A percentile compares a stretch with the other conserved stretches of the same genome.
These are phyloP conservation scores for Torrubiellomyces zombiae DNA, from an alignment of 2,329 filamentous ascomycete species.

Conservation along the genomic window DNA sequence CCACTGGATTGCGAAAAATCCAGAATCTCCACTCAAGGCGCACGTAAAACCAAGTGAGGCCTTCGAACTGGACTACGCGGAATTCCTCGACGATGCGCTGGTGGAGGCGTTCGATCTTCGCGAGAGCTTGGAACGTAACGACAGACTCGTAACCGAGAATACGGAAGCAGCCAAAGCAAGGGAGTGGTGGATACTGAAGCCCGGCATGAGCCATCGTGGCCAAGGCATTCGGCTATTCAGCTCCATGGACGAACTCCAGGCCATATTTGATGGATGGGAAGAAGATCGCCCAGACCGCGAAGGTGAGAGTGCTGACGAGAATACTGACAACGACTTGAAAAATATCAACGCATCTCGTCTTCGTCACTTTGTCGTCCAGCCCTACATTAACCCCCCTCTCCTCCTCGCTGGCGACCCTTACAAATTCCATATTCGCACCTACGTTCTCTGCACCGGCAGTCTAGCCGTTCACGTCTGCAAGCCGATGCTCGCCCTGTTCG, in stretches of 20 bases:
- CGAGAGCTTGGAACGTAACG: constrained; percentile 59
- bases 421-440: constrained; percentile 92
- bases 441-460: constrained; percentile 67
- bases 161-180: constrained; percentile 21
- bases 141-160: constrained; percentile 8
- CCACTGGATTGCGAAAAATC: constrained; percentile 75
- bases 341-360: constrained; percentile 83
- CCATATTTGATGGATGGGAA: constrained; percentile 88
- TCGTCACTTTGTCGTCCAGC: constrained; percentile 88
- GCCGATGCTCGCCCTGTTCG: constrained; percentile 87
- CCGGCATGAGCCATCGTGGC: constrained; percentile 90
- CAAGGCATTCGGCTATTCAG: constrained; percentile 86
- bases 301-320: constrained; percentile 14
- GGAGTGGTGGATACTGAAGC: constrained; percentile 97
- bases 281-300: constrained; percentile 42
- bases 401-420: constrained; percentile 44
- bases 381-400: constrained; percentile 81
- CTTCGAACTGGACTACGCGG: constrained; percentile 91
- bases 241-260: constrained; percentile 66
- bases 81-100: constrained; percentile 87
- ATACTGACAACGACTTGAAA: constrained; percentile 29
- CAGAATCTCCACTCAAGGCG: constrained; percentile 45
- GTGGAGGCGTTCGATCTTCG: constrained; percentile 78
- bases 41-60: constrained; percentile 67
- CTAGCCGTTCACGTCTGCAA: constrained; percentile 74